Evolutionary conservation across 371 early-diverging fungal species (phyloP).

Genomic region (Haplosporangium sp.): DNA sequence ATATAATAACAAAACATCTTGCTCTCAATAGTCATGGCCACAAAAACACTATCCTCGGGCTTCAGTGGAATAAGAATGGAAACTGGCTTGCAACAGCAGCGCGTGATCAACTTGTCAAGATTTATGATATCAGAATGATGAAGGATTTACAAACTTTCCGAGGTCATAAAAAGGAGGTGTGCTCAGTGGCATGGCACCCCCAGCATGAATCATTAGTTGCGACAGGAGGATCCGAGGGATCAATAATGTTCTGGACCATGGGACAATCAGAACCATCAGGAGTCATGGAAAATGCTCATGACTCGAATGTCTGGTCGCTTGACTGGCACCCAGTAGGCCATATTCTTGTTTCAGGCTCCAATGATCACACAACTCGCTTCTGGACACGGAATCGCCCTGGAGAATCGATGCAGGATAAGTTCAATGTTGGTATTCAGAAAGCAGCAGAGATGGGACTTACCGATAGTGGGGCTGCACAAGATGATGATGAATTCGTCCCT

Average conservation of each 20-base stretch:
- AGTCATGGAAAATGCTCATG: conserved; percentile 90
- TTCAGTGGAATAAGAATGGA: conserved; percentile 98
- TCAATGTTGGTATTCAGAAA: conserved; percentile 67
- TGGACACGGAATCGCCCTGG: conserved; percentile 98
- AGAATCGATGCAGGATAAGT: conserved; percentile 74
- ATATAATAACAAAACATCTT: not conserved
- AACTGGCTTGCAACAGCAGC: conserved; percentile 97
- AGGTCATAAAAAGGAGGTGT: conserved; percentile 96
- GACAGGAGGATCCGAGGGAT: conserved; percentile 96
- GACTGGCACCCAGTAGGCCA: conserved; percentile 99
- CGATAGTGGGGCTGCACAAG: conserved; percentile 61
- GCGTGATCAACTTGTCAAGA: conserved; percentile 95
- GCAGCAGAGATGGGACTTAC: conserved; percentile 62
- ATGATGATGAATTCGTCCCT: conserved; percentile 49
- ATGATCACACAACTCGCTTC: conserved; percentile 98
- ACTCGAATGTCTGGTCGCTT: conserved; percentile 96
- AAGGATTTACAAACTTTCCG: conserved; percentile 93
- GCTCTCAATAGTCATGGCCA: conserved; percentile 86
- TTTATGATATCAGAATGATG: conserved; percentile 98
- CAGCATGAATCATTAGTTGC: conserved; percentile 92
- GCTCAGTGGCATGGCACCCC: conserved; percentile 97
- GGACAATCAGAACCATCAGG: conserved; percentile 64
- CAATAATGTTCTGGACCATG: conserved; percentile 93
- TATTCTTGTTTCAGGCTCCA: conserved; percentile 95
- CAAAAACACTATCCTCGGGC: conserved; percentile 94